Conservation (phyloP, 176 grass and related monocot genomes). For the Oryza glaberrima region DNA sequence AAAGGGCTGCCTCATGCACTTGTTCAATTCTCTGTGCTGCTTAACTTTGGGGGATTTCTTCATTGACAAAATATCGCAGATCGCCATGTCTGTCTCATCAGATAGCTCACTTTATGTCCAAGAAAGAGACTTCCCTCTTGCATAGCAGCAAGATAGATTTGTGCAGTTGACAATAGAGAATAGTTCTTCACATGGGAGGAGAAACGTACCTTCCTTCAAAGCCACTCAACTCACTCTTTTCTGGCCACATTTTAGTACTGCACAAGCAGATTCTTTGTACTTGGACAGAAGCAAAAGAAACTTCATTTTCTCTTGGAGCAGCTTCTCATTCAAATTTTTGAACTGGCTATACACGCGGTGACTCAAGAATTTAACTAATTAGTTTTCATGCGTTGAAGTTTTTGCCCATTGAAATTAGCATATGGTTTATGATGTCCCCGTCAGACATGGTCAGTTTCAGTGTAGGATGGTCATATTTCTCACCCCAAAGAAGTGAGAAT, state of each 20-base stretch:
- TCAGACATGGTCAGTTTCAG: conserved; percentile 30
- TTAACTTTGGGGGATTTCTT: conserved; percentile 9
- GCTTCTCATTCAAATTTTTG: conserved; percentile 48
- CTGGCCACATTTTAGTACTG: conserved; percentile 41
- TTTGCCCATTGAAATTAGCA: background rate
- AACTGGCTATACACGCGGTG: conserved; percentile 24
- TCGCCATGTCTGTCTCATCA: background rate
- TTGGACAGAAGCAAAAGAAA: conserved; percentile 51
- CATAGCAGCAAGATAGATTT: conserved; percentile 35
- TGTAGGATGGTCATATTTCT: conserved; percentile 37
- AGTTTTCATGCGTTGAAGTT: conserved; percentile 10
- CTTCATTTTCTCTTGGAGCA: conserved; percentile 41
- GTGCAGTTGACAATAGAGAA: conserved; percentile 20
- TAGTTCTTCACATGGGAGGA: conserved; percentile 22
- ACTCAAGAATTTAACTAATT: conserved; percentile 12
- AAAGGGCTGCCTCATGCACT: background rate
- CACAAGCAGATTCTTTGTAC: conserved; percentile 47
- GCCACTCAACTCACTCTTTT: conserved; percentile 48
- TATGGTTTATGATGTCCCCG: conserved; percentile 24
- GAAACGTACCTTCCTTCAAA: conserved; percentile 59
- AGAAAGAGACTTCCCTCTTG: conserved; percentile 35
- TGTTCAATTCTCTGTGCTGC: conserved; percentile 1
- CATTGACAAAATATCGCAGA: background rate
- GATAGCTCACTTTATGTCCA: conserved; percentile 37
- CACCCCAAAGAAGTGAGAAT: background rate